phyloP scores from a whole-genome alignment of 2,329 filamentous ascomycete species.

The Fusarium nisikadoi region DNA sequence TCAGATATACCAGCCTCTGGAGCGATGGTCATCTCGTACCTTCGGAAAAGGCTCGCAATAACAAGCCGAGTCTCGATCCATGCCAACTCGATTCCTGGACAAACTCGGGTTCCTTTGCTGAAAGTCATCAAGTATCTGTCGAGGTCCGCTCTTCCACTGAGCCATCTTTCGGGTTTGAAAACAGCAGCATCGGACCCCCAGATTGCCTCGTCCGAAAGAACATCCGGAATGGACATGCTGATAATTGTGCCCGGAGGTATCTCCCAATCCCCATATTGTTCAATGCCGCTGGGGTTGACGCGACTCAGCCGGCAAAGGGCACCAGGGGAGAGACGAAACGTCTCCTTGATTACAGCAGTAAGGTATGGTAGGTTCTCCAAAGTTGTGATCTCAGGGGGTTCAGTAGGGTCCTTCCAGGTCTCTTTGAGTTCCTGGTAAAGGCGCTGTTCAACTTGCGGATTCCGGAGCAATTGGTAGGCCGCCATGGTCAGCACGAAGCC shows the following conservation, averaged over 20 bases:
- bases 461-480: neutral
- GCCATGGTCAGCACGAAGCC: neutral
- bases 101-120: conserved; percentile 5
- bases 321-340: neutral
- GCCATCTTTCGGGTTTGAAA: neutral
- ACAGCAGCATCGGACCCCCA: neutral
- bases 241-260: neutral
- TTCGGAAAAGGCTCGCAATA: neutral
- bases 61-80: conserved; percentile 3
- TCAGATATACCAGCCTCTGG: neutral
- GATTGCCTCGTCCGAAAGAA: neutral
- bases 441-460: neutral
- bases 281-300: neutral
- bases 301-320: neutral
- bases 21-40: neutral
- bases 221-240: conserved; percentile 5
- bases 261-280: neutral
- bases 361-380: neutral
- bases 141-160: neutral
- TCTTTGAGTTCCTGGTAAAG: neutral
- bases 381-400: neutral
- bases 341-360: neutral
- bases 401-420: neutral
- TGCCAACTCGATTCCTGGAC: conserved; percentile 6
- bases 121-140: conserved; percentile 3